Evolutionary conservation across 2,329 filamentous ascomycete genomes (phyloP).

Genomic region (Aspergillus bombycis): DNA sequence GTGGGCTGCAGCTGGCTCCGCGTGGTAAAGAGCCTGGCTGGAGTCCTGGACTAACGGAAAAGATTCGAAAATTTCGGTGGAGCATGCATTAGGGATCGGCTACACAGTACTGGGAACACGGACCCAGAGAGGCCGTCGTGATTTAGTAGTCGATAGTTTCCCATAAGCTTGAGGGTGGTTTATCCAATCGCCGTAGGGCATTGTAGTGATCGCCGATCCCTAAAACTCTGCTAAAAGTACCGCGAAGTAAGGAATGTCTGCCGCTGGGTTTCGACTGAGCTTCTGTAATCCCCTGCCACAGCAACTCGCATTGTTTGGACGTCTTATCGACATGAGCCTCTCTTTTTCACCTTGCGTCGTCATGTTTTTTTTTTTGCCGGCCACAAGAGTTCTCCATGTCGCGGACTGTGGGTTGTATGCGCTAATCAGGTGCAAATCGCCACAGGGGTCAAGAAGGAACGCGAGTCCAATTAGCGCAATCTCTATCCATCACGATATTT

Average conservation of each 20-base stretch:
- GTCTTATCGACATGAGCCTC: not conserved
- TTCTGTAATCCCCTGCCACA: not conserved
- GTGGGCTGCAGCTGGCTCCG: not conserved
- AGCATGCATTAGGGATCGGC: conserved; percentile 16
- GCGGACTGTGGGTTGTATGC: not conserved
- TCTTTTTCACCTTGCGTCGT: not conserved
- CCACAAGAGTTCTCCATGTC: not conserved
- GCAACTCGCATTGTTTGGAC: not conserved
- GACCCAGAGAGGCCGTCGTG: conserved; percentile 6
- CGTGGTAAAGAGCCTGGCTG: not conserved
- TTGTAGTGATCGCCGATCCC: conserved; percentile 15
- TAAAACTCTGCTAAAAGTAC: not conserved
- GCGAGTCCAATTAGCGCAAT: not conserved
- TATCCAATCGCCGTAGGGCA: conserved; percentile 10
- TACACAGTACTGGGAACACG: conserved; percentile 1
- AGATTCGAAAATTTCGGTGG: conserved; percentile 10
- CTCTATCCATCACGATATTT: not conserved
- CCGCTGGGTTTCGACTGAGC: not conserved
- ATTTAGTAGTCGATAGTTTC: conserved; percentile 18
- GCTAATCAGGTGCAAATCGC: not conserved
- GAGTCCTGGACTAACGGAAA: not conserved
- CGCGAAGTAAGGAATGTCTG: conserved; percentile 8
- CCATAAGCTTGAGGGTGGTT: conserved; percentile 10
- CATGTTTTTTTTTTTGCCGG: not conserved
- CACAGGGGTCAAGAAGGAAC: not conserved